Base-by-base conservation (phyloP, 78 protist genomes). In the Bodo saltans region DNA sequence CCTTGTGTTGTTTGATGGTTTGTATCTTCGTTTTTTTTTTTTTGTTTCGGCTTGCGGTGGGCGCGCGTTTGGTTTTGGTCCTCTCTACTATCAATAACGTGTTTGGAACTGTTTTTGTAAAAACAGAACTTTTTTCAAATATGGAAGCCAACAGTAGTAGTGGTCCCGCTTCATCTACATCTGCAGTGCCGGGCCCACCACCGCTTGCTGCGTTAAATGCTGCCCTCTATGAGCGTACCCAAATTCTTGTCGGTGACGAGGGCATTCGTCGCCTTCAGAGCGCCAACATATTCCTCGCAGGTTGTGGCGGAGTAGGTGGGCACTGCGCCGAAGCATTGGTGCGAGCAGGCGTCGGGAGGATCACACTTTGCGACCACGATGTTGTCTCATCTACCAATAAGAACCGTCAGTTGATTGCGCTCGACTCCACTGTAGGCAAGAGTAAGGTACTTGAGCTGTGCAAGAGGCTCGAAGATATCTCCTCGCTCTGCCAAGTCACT, bases 361-460 rank as follows among this genome's bases (percentile, higher is more conserved):
- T 76, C 37, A 76, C 81, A 3, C 68, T 76, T 35, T 12, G 12
- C 27, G 81, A 76, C 70, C 81, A 76, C 81, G 81, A 76, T 27
- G 81, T 76, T 25, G 70, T 76, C 4, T 42, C 81, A 26, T 47
- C 34, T 8, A 30, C 81, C 40, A 76, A 76, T 38, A 76, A 76
- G 81, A 76, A 76, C 70, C 40, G 81, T 32, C 81, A 76, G 81
- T 3, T 76, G 69, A 35, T 76, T 67, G 81, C 81, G 34, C 42
- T 76, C 37, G 81, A 76, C 81, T 23, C 60, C 70, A 76, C 72
- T 2, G 81, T 76, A 1, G 81, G 81, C 34, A 8, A 39, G 4
- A 34, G 81, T 38, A 76, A 76, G 42, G 81, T 76, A 11, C 53
- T 42, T 3, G 8, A 34, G 33, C 34, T 76, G 28, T 32, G 69